Percentiles rank a stretch among this genome's conserved stretches.
phyloP scores from a whole-genome alignment of 768 basidiomycete genomes.

The Pisolithus albus region DNA sequence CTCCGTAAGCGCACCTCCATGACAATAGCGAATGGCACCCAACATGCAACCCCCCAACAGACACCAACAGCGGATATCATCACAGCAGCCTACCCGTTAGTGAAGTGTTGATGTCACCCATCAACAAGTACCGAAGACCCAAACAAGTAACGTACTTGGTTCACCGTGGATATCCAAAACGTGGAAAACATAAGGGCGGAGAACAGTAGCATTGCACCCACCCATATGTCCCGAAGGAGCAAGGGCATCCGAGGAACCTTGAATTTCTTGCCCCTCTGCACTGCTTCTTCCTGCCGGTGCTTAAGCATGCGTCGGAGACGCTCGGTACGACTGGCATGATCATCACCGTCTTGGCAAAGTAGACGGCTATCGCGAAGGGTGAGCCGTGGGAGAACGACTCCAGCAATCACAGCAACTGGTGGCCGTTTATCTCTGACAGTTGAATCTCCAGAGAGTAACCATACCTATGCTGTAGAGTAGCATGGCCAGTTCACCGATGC shows the following conservation, averaged over 20 bases:
- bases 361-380: conserved; percentile 77
- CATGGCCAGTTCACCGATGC: conserved; percentile 84
- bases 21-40: conserved; percentile 95
- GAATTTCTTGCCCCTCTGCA: conserved; percentile 63
- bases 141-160: conserved; percentile 40
- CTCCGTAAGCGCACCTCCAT: conserved; percentile 75
- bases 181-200: conserved; percentile 73
- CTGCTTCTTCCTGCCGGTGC: conserved; percentile 82
- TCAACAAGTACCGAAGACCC: background rate
- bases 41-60: conserved; percentile 97
- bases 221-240: conserved; percentile 91
- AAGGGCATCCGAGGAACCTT: conserved; percentile 85
- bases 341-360: conserved; percentile 57
- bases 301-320: conserved; percentile 66
- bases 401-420: conserved; percentile 79
- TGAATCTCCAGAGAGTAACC: conserved; percentile 1
- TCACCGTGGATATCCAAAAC: conserved; percentile 77
- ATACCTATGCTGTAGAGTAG: conserved; percentile 83
- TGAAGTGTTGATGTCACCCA: background rate
- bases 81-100: conserved; percentile 53
- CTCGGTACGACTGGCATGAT: conserved; percentile 67
- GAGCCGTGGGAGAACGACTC: conserved; percentile 73
- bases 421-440: background rate
- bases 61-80: conserved; percentile 84
- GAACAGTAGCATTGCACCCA: conserved; percentile 77